phyloP scores from a whole-genome alignment of 495 filamentous ascomycete genomes.

The Hyaloscypha bicolor region DNA sequence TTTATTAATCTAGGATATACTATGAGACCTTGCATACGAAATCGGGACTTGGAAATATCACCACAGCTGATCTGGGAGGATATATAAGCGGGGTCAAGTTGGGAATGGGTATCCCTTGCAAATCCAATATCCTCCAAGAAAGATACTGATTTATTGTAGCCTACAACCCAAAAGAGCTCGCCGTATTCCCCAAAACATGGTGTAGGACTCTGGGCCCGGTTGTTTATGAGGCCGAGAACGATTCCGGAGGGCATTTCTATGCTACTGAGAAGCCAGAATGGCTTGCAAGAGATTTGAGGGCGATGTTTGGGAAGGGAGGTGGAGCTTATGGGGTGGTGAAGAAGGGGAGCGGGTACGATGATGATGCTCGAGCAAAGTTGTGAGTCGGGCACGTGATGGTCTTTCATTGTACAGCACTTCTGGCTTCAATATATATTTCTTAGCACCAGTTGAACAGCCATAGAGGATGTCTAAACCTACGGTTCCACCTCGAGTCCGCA shows the following conservation, averaged over 20 bases:
- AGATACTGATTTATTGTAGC: slow-evolving; percentile 11
- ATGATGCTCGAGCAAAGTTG: slow-evolving; percentile 15
- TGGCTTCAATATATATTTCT: not conserved
- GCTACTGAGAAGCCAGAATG: slow-evolving; percentile 58
- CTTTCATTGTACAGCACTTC: not conserved
- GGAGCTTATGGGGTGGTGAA: slow-evolving; percentile 38
- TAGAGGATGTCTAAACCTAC: too few relatives aligned
- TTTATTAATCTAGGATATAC: slow-evolving; percentile 48
- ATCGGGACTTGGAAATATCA: slow-evolving; percentile 4
- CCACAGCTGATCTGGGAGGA: slow-evolving; percentile 4
- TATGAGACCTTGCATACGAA: slow-evolving; percentile 48
- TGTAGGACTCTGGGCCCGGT: slow-evolving; percentile 49
- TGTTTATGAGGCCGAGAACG: slow-evolving; percentile 55
- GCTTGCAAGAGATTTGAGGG: slow-evolving; percentile 28
- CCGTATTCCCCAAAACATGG: slow-evolving; percentile 24
- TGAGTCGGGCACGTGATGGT: slow-evolving; percentile 1
- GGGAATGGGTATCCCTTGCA: slow-evolving; percentile 23
- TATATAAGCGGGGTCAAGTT: slow-evolving; percentile 24
- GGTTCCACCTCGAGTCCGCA: too few relatives aligned
- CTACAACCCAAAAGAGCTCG: slow-evolving; percentile 29
- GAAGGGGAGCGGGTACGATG: slow-evolving; percentile 29
- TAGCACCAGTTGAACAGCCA: too few relatives aligned
- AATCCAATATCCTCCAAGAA: not conserved
- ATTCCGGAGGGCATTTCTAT: slow-evolving; percentile 64
- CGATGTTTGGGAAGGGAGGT: slow-evolving; percentile 47